A percentile compares a stretch with the other conserved stretches of the same genome.
These are phyloP conservation scores for Hanseniaspora uvarum DNA, from an alignment of 1,139 yeast genomes.

Conservation along the genomic window DNA sequence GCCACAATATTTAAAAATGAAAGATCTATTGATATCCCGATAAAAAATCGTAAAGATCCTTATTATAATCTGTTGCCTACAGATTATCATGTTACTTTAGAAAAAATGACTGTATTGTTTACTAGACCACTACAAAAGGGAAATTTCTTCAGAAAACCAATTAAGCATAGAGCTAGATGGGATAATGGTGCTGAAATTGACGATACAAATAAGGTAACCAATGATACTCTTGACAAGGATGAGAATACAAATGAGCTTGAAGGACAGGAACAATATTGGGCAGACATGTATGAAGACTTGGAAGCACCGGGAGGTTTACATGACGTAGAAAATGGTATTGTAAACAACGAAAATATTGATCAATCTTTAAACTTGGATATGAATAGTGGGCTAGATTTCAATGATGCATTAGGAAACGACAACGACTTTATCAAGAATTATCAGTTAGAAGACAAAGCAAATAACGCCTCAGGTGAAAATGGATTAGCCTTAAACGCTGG, in stretches of 20 bases:
- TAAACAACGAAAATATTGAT: conserved; percentile 21
- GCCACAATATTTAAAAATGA: conserved; percentile 34
- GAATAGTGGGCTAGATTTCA: conserved; percentile 35
- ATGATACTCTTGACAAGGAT: background rate
- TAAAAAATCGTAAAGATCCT: conserved; percentile 35
- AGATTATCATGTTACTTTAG: conserved; percentile 64
- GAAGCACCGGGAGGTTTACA: conserved; percentile 32
- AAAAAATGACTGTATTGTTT: conserved; percentile 56
- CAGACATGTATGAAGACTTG: conserved; percentile 47
- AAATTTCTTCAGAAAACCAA: conserved; percentile 28
- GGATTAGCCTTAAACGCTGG: conserved; percentile 12
- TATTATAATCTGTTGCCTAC: conserved; percentile 52
- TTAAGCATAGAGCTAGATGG: conserved; percentile 17
- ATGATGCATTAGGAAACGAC: conserved; percentile 36
- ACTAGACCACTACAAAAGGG: conserved; percentile 47
- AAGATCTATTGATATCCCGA: conserved; percentile 36
- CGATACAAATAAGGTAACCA: conserved; percentile 10
- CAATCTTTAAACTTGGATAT: conserved; percentile 25
- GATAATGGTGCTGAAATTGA: conserved; percentile 22
- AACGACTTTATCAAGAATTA: conserved; percentile 27
- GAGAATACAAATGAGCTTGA: conserved; percentile 19
- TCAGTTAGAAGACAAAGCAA: background rate
- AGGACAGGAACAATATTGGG: conserved; percentile 70
- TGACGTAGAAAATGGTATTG: conserved; percentile 30
- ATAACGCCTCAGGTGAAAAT: background rate